These are phyloP conservation scores for Rosa chinensis DNA, from an alignment of 306 rosid genomes.

Conservation along the genomic window DNA sequence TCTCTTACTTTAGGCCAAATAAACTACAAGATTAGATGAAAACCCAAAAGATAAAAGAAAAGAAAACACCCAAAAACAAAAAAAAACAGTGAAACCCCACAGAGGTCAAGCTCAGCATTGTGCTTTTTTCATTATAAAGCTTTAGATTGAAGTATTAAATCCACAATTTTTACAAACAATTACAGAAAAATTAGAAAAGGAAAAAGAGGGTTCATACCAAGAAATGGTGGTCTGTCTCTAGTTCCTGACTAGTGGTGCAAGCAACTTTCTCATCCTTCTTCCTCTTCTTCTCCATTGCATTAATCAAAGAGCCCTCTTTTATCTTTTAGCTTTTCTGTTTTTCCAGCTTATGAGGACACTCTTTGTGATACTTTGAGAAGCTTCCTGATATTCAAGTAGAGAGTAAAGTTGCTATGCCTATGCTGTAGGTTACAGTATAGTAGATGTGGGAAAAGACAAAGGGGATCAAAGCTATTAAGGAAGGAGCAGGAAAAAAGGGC, in stretches of 20 bases:
- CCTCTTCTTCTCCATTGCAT: conserved; percentile 36
- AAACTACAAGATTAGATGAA: background rate
- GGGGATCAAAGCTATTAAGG: background rate
- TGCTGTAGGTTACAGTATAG: background rate
- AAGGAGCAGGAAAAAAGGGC: background rate
- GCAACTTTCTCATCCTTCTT: conserved; percentile 26
- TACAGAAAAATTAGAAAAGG: background rate
- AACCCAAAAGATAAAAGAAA: conserved; percentile 1
- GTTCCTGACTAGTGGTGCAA: conserved; percentile 29
- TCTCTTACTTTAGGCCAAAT: background rate
- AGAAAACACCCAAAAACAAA: conserved; percentile 1
- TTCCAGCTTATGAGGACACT: background rate
- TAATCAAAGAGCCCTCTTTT: background rate
- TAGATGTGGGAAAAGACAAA: background rate
- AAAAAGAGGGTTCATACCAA: conserved; percentile 24
- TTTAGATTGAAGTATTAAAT: background rate
- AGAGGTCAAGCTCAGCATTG: background rate
- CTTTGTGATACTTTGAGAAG: background rate
- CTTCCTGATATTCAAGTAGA: background rate
- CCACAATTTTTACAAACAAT: conserved; percentile 11
- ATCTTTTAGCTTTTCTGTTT: background rate
- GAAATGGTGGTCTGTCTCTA: conserved; percentile 22
- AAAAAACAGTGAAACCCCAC: background rate
- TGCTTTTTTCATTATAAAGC: background rate
- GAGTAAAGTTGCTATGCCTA: background rate